These are phyloP conservation scores for Strigomonas galati DNA, from an alignment of 208 protist species.

Conservation along the genomic window DNA sequence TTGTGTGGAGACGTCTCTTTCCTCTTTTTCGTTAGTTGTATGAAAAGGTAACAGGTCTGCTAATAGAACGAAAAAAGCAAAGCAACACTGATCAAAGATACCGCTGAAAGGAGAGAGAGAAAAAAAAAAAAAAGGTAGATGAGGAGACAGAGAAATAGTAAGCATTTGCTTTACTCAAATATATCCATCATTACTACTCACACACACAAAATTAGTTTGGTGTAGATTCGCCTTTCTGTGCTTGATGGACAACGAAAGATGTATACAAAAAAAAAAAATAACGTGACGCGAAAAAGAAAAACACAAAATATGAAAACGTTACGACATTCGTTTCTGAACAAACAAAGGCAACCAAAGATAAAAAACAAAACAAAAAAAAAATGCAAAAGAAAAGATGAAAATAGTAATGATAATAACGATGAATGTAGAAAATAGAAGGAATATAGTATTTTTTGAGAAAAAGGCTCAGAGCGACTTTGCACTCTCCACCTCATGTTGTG, in stretches of 20 bases:
- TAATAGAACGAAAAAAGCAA: too few species aligned
- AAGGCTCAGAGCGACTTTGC: neutral
- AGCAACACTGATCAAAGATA: too few species aligned
- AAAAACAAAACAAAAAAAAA: neutral
- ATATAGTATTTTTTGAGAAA: neutral
- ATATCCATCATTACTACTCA: too few species aligned
- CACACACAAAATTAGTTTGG: too few species aligned
- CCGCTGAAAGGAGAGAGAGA: too few species aligned
- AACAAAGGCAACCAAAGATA: neutral
- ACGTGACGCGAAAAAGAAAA: neutral
- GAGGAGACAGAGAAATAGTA: too few species aligned
- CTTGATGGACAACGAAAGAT: too few species aligned
- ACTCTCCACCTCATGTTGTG: too few species aligned
- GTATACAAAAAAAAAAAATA: too few species aligned
- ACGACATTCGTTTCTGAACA: neutral
- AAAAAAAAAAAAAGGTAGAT: neutral
- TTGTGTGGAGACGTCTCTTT: neutral
- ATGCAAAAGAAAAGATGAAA: neutral
- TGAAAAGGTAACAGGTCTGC: too few species aligned
- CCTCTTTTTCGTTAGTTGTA: neutral
- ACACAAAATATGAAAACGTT: neutral
- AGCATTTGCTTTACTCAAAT: too few species aligned
- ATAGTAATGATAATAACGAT: neutral
- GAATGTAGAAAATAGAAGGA: slow-evolving; percentile 13
- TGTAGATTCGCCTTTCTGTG: too few species aligned